Evolutionary conservation across 345 rosid species (phyloP), one percentile per base, ranked within the genome.

Genomic region (Sonneratia caseolaris): DNA sequence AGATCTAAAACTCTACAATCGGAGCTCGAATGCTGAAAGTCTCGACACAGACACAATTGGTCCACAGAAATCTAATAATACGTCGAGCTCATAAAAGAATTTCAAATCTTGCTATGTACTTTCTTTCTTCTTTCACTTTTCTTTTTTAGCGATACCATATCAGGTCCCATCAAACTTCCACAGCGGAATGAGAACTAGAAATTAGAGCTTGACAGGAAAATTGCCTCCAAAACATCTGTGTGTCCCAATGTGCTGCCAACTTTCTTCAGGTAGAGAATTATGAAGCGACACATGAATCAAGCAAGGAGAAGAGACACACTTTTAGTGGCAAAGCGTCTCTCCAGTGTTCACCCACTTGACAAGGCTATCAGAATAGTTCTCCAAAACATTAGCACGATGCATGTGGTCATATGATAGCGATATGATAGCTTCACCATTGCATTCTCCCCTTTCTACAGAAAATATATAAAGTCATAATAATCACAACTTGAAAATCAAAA

Each of bases 341-440:
- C 98, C 97, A 5, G 68, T 57, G 74, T 72, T 83, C 69, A 96
- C 97, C 99, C 99, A 96, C 27, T 79, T 80, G 71, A 81, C 88
- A 78, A 96, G 91, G 79, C 88, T 82, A 74, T 85, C 96, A 2
- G 99, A 68, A 73, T 78, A 88, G 24, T 91, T 96, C 81, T 88
- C 88, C 1, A 69, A 78, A 36, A 77, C 86, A 38, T 75, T 36
- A 68, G 80, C 72, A 72, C 45, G 55, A 67, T 80, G 86, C 22
- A 66, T 73, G 3, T 49, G 72, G 47, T 48, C 71, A 51, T 56
- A 80, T 16, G 79, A 74, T 67, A 81, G 68, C 75, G 32, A 81
- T 57, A 80, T 18, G 79, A 75, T 65, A 81, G 68, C 76, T 82
- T 89, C 53, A 82, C 62, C 73, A 75, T 87, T 27, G 77, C 72